phyloP scores from a whole-genome alignment of 768 basidiomycete species.

The Cystofilobasidium macerans region DNA sequence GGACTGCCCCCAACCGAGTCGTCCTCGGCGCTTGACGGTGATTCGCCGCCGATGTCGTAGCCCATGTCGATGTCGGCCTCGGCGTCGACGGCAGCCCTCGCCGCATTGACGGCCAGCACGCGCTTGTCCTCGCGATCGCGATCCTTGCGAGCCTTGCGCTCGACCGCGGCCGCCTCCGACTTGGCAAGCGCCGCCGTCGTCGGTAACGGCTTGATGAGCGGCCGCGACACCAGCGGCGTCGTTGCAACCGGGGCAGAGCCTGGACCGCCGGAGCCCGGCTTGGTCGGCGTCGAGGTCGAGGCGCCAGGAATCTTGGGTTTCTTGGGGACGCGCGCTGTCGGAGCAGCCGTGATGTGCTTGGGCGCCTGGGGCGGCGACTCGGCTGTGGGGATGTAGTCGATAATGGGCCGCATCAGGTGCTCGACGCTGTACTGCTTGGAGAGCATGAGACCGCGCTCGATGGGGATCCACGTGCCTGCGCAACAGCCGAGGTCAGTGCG shows the following conservation, averaged over 20 bases:
- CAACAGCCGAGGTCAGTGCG: not conserved
- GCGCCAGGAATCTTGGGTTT: conserved; percentile 30
- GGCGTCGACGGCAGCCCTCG: conserved; percentile 2
- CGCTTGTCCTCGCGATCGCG: conserved; percentile 18
- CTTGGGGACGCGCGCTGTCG: conserved; percentile 36
- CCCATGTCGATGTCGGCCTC: conserved; percentile 15
- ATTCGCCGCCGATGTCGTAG: conserved; percentile 13
- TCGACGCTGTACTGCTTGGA: conserved; percentile 93
- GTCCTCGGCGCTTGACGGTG: conserved; percentile 46
- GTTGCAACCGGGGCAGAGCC: not conserved
- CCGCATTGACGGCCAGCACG: not conserved
- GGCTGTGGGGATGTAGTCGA: conserved; percentile 80
- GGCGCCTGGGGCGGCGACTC: conserved; percentile 73
- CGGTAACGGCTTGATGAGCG: not conserved
- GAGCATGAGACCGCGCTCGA: conserved; percentile 72
- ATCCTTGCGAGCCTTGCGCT: conserved; percentile 17
- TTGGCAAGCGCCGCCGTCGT: conserved; percentile 10
- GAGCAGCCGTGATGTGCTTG: conserved; percentile 77
- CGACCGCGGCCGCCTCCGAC: conserved; percentile 14
- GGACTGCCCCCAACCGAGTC: conserved; percentile 84
- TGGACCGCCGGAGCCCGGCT: not conserved
- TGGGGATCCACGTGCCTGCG: conserved; percentile 94
- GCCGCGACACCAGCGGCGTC: conserved; percentile 1
- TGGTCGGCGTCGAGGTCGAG: conserved; percentile 14
- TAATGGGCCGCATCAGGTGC: conserved; percentile 70